Base-by-base conservation (phyloP, 2,329 filamentous ascomycete genomes). In the Metarhizium album region DNA sequence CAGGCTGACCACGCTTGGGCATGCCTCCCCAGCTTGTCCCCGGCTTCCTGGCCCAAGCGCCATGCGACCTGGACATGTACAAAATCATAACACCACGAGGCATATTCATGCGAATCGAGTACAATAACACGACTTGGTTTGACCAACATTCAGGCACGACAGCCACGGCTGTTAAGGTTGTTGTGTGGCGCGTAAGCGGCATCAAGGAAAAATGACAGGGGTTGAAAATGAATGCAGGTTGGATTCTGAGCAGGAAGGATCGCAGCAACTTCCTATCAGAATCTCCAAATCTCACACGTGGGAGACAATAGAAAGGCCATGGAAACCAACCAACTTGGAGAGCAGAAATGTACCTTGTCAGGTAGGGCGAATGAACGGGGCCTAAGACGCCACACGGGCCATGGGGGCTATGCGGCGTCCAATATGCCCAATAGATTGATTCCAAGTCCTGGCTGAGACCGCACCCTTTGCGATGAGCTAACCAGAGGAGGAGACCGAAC, bases 201-300 rank as follows among this genome's bases (percentile, higher is more conserved):
- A 35, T 13, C n/a, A n/a, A 35, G 27, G 22, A 49, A 38, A 31
- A 49, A 8, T 20, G 29, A 45, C 42, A 42, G 31, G 40, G 35
- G 37, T 43, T 27, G 45, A 24, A n/a, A 27, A n/a, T 35, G 31
- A 16, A 18, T 33, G 49, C 7, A n/a, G 38, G 22, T 22, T 16
- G 23, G 22, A 24, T 24, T 20, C 22, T 18, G 37, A 45, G 23
- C 35, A 29, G 38, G 20, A 23, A 43, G 16, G 31, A 18, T 49
- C 14, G 42, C 16, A 40, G 22, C 27, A 20, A 38, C 22, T 31
- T 31, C 50, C 50, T 52, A 52, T 48, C 46, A 48, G 29, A 48
- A 13, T 35, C 23, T 7, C n/a, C 2, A 23, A 22, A 48, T 33
- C 20, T 45, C 22, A 48, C 50, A 52, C 50, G 50, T 45, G 50